A percentile compares a stretch with the other conserved stretches of the same genome.
Conservation (phyloP, 768 basidiomycete genomes). For the Dentipellis fragilis region DNA sequence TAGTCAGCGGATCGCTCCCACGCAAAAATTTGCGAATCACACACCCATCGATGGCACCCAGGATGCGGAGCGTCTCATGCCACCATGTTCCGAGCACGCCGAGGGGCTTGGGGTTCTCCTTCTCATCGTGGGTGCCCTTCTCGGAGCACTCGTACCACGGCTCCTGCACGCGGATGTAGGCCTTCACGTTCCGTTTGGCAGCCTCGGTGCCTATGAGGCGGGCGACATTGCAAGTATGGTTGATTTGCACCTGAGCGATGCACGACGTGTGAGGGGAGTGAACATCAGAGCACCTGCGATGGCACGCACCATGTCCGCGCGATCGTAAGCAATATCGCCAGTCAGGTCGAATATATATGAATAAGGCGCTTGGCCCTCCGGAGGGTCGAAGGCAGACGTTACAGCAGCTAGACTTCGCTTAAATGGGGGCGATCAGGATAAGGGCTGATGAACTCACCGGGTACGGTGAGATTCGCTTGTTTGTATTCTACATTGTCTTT, state of each 20-base stretch:
- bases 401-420: slow-evolving; percentile 45
- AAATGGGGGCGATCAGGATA: not conserved
- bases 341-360: slow-evolving; percentile 80
- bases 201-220: slow-evolving; percentile 67
- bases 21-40: slow-evolving; percentile 14
- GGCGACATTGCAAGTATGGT: slow-evolving; percentile 60
- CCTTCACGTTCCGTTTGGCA: slow-evolving; percentile 66
- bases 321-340: slow-evolving; percentile 68
- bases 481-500: slow-evolving; percentile 68
- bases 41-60: slow-evolving; percentile 68
- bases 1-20: not conserved
- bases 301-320: slow-evolving; percentile 59
- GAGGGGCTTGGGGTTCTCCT: slow-evolving; percentile 62
- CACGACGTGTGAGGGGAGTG: not conserved
- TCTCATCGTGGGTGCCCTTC: slow-evolving; percentile 59
- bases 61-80: slow-evolving; percentile 72
- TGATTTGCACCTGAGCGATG: slow-evolving; percentile 58
- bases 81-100: slow-evolving; percentile 75
- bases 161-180: slow-evolving; percentile 68
- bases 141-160: slow-evolving; percentile 71
- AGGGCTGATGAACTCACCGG: slow-evolving; percentile 35
- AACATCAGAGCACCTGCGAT: not conserved
- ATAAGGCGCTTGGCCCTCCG: slow-evolving; percentile 58
- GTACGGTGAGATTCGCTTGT: slow-evolving; percentile 71
- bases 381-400: slow-evolving; percentile 58